Evolutionary conservation across 2,329 filamentous ascomycete genomes (phyloP).

Genomic region (Ascochyta lentis): DNA sequence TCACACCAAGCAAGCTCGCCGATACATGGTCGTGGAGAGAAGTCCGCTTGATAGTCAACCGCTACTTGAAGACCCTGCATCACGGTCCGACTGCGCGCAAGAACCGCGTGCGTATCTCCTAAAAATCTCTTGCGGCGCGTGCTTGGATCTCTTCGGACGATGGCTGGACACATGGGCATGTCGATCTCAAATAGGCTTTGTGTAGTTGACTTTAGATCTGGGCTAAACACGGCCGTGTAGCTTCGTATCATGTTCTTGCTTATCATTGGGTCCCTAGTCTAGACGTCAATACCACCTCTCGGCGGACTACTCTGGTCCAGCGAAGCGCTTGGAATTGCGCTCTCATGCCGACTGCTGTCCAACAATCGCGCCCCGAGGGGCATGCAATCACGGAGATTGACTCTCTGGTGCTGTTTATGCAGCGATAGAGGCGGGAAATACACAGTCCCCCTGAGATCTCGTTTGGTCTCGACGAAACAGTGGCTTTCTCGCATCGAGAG

Average conservation of each 20-base stretch:
- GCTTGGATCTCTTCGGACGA: background rate
- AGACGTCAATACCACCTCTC: background rate
- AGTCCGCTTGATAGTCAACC: background rate
- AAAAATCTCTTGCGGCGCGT: background rate
- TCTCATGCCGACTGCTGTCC: constrained; percentile 1
- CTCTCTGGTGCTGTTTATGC: constrained; percentile 5
- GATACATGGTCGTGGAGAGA: constrained; percentile 5
- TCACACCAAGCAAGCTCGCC: background rate
- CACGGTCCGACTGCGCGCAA: constrained; percentile 2
- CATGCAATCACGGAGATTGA: constrained; percentile 23
- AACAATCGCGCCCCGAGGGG: background rate
- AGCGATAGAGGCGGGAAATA: constrained; percentile 1
- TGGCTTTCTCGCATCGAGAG: constrained; percentile 3
- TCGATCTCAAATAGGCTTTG: constrained; percentile 13
- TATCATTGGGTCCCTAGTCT: constrained; percentile 13
- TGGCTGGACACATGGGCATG: constrained; percentile 1
- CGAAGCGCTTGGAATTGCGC: constrained; percentile 7
- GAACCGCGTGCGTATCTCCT: constrained; percentile 1
- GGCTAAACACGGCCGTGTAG: constrained; percentile 2
- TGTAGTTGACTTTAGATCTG: constrained; percentile 4
- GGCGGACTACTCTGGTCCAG: constrained; percentile 1
- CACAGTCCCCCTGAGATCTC: constrained; percentile 4
- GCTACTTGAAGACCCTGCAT: background rate
- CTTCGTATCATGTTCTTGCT: constrained; percentile 4
- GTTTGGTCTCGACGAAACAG: constrained; percentile 5